Conservation (phyloP, 768 basidiomycete species). For the Hygrophorus russula region DNA sequence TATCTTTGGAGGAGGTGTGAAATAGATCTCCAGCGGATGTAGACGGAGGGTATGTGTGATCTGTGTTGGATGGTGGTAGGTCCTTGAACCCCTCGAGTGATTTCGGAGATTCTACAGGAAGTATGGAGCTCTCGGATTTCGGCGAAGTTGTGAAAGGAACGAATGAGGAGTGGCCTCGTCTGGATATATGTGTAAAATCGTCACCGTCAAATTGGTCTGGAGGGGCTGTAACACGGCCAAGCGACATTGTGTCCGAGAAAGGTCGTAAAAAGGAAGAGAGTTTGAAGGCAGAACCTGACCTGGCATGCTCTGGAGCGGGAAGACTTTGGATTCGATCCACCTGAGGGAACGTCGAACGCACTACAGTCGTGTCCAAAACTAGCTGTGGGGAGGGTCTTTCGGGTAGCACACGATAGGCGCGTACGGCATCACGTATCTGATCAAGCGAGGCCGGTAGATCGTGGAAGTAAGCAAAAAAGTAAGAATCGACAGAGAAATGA, state of each 20-base stretch:
- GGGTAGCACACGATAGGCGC: constrained; percentile 33
- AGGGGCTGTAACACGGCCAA: constrained; percentile 15
- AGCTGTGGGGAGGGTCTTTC: constrained; percentile 22
- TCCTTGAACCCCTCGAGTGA: constrained; percentile 8
- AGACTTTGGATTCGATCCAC: constrained; percentile 30
- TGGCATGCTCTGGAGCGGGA: constrained; percentile 20
- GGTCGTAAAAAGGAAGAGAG: constrained; percentile 58
- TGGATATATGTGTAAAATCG: constrained; percentile 65
- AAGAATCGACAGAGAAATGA: constrained; percentile 70
- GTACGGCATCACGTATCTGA: constrained; percentile 71
- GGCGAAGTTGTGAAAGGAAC: constrained; percentile 46
- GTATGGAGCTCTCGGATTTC: constrained; percentile 12
- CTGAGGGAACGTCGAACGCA: constrained; percentile 21
- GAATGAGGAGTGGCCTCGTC: constrained; percentile 44
- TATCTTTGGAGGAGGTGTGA: constrained; percentile 25
- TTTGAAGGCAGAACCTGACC: constrained; percentile 39
- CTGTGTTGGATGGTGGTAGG: constrained; percentile 16
- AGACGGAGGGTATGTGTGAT: constrained; percentile 78
- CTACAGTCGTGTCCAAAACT: constrained; percentile 51
- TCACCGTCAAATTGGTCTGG: constrained; percentile 32
- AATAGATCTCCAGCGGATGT: constrained; percentile 35
- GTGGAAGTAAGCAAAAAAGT: constrained; percentile 93
- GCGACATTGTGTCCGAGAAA: constrained; percentile 40
- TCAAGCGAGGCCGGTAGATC: constrained; percentile 68
- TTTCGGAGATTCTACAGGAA: constrained; percentile 9